A percentile compares a stretch with the other conserved stretches of the same genome.
Conservation (phyloP, 805 yeast species). For the Naumovozyma baii region DNA sequence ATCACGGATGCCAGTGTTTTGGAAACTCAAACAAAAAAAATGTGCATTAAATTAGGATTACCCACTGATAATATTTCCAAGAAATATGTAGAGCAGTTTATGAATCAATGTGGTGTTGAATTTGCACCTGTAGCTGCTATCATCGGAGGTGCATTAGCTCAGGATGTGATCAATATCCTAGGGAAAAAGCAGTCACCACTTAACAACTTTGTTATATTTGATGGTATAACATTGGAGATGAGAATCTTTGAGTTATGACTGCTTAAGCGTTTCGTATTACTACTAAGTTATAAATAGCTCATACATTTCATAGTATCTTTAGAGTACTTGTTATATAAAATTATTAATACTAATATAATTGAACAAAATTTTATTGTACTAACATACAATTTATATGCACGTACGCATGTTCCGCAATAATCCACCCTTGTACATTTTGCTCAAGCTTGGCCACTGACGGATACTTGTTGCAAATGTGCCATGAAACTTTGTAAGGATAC, state of each 20-base stretch:
- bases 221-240: slow-evolving; percentile 61
- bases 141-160: slow-evolving; percentile 82
- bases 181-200: slow-evolving; percentile 71
- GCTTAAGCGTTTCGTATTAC: too few relatives aligned
- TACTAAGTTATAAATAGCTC: too few relatives aligned
- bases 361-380: too few relatives aligned
- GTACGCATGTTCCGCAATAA: not conserved
- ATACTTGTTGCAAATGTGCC: slow-evolving; percentile 86
- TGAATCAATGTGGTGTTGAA: slow-evolving; percentile 48
- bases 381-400: too few relatives aligned
- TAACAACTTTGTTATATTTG: slow-evolving; percentile 70
- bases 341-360: too few relatives aligned
- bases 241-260: slow-evolving; percentile 48
- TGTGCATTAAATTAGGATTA: slow-evolving; percentile 33
- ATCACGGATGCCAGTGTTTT: slow-evolving; percentile 18
- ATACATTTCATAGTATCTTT: too few relatives aligned
- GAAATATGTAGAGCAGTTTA: slow-evolving; percentile 32
- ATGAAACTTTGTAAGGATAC: slow-evolving; percentile 90
- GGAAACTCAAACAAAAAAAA: slow-evolving; percentile 8
- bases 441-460: slow-evolving; percentile 45
- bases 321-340: not conserved
- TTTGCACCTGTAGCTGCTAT: slow-evolving; percentile 79
- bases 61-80: slow-evolving; percentile 39
- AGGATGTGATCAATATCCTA: slow-evolving; percentile 76
- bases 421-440: not conserved